phyloP scores from a whole-genome alignment of 1,139 yeast species.

The Saccharomyces uvarum region DNA sequence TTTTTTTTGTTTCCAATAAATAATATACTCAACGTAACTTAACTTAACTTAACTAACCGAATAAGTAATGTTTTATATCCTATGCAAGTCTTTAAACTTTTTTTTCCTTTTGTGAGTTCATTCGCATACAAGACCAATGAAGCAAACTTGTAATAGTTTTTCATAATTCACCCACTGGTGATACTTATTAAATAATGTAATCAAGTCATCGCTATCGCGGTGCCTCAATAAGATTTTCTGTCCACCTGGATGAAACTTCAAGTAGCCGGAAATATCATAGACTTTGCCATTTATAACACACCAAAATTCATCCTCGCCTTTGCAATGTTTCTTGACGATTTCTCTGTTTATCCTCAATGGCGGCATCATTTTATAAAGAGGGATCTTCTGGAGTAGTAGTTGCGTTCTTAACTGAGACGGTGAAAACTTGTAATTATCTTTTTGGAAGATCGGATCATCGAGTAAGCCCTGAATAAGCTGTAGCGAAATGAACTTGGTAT shows the following conservation, averaged over 20 bases:
- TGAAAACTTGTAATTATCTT: neutral
- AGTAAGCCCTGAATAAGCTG: constrained; percentile 1
- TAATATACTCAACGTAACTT: neutral
- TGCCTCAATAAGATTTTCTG: constrained; percentile 58
- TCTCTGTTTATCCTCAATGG: constrained; percentile 50
- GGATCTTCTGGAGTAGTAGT: constrained; percentile 9
- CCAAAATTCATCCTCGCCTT: constrained; percentile 67
- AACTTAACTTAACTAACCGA: neutral
- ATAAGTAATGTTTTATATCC: neutral
- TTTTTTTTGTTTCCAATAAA: neutral
- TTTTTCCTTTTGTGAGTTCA: neutral
- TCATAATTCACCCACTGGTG: constrained; percentile 90
- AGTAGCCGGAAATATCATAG: constrained; percentile 74
- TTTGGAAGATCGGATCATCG: constrained; percentile 7
- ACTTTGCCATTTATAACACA: constrained; percentile 73
- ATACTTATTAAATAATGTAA: constrained; percentile 66
- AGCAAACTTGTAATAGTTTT: constrained; percentile 67
- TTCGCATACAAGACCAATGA: constrained; percentile 44
- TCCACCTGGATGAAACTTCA: constrained; percentile 92
- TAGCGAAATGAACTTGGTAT: neutral
- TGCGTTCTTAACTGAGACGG: neutral
- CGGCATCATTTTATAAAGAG: constrained; percentile 24
- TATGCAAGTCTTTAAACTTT: neutral
- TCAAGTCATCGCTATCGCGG: constrained; percentile 82
- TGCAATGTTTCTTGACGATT: constrained; percentile 54